These are phyloP conservation scores for Diaporthe nobilis DNA, from an alignment of 2,329 filamentous ascomycete species.

Conservation along the genomic window DNA sequence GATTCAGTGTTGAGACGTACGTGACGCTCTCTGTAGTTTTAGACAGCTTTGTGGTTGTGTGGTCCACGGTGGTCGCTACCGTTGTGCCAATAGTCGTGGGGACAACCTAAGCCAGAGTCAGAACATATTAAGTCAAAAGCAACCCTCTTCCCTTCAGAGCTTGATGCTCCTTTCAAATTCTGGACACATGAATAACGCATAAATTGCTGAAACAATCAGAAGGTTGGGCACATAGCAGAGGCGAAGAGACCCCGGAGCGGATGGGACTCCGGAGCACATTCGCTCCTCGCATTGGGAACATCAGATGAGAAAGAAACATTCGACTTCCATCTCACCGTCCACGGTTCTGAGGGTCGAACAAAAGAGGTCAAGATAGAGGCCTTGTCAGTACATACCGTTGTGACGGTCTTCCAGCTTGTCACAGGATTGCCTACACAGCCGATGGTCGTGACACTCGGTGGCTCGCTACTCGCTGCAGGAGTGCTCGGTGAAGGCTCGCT, in stretches of 20 bases:
- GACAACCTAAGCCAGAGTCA: conserved; percentile 18
- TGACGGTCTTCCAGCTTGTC: conserved; percentile 33
- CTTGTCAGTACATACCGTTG: conserved; percentile 11
- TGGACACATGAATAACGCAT: no score
- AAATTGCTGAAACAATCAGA: no score
- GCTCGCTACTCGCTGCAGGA: conserved; percentile 4
- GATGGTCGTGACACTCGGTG: conserved; percentile 14
- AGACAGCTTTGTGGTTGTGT: conserved; percentile 12
- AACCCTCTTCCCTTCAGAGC: not conserved
- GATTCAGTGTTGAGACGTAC: not conserved
- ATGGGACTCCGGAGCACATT: not conserved
- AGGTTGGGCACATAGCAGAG: not conserved
- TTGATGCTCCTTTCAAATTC: not conserved
- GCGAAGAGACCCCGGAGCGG: not conserved
- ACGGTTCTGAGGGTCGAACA: not conserved
- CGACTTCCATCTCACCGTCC: no score
- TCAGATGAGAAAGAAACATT: no score
- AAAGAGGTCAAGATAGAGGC: not conserved
- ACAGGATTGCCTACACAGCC: conserved; percentile 24
- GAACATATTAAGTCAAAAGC: not conserved
- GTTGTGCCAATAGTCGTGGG: conserved; percentile 13
- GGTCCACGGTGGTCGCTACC: conserved; percentile 24
- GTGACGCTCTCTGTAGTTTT: conserved; percentile 24
- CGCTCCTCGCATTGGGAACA: not conserved
- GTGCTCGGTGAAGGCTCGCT: not conserved